Evolutionary conservation across 225 moss, liverwort and hornwort species (phyloP), one percentile per base, ranked within the genome.

Genomic region (Anthoceros angustus): DNA sequence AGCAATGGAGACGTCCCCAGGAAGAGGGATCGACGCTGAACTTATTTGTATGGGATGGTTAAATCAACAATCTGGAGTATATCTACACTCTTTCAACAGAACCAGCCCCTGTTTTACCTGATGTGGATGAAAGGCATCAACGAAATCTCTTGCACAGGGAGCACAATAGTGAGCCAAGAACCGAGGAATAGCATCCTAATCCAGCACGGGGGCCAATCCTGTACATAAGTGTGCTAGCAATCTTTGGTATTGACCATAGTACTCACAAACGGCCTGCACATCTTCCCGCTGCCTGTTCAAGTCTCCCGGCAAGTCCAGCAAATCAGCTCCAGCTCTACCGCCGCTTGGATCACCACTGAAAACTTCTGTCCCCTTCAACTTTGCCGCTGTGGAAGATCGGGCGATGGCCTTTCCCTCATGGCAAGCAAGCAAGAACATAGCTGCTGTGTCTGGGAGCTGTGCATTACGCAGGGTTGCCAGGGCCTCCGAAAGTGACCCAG

Each of bases 241-340:
- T 49, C 98, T 79, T 71, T 98, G 92, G 76, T 92, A 98, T 74
- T 98, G 88, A 40, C 98, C 90, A 63, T 82, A 98, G 76, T 92
- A 92, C 25, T 98, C 98, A 42, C 92, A 98, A 41, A 92, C 98
- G 43, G 98, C 98, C 72, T 86, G 74, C 39, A 98, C 87, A 50
- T 87, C 87, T 65, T 98, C 92, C 39, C 71, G 70, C 61, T 83
- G 82, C 41, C 68, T 72, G 69, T 70, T 73, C 41, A 92, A 64
- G 68, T 75, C 86, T 66, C 92, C 92, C 0, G 98, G 98, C 69
- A 98, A 76, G 61, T 98, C 98, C 25, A 98, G 78, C 43, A 65
- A 55, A 61, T 77, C 74, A 46, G 76, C 79, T 63, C 63, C 55
- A 23, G 55, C 55, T 55, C 55, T 12, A 55, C 23, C 55, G 14